A percentile compares a stretch with the other conserved stretches of the same genome.
These are phyloP conservation scores for Artomyces pyxidatus DNA, from an alignment of 768 basidiomycete species.

Conservation along the genomic window DNA sequence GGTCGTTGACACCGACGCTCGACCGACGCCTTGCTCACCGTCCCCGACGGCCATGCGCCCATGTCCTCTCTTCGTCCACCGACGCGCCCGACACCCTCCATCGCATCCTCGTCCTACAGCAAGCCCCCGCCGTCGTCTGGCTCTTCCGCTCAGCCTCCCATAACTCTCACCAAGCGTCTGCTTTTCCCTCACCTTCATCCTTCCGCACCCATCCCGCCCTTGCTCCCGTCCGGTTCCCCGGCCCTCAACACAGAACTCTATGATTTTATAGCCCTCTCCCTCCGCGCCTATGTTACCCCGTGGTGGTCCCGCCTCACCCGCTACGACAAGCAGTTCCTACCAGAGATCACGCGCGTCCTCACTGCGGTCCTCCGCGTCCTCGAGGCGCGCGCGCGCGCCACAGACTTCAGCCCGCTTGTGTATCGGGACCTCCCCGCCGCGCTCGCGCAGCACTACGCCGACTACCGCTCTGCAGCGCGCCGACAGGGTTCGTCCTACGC, in stretches of 20 bases:
- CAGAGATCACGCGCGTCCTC: slow-evolving; percentile 56
- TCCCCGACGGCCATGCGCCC: neutral
- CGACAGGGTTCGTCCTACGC: slow-evolving; percentile 69
- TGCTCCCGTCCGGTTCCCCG: slow-evolving; percentile 39
- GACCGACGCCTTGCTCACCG: neutral
- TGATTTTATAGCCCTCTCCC: slow-evolving; percentile 70
- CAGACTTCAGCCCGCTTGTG: slow-evolving; percentile 54
- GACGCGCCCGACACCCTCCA: slow-evolving; percentile 5
- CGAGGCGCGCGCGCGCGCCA: slow-evolving; percentile 44
- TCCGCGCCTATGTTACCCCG: slow-evolving; percentile 71
- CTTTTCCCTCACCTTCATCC: slow-evolving; percentile 49
- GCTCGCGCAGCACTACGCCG: slow-evolving; percentile 66
- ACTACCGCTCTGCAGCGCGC: slow-evolving; percentile 61
- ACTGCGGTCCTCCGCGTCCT: slow-evolving; percentile 49
- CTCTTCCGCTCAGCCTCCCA: neutral
- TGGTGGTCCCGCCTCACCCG: slow-evolving; percentile 85
- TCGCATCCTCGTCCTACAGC: slow-evolving; percentile 10
- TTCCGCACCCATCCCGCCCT: slow-evolving; percentile 39
- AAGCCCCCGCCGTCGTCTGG: neutral
- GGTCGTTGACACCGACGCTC: too few species aligned
- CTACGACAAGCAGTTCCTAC: slow-evolving; percentile 77
- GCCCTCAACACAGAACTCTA: slow-evolving; percentile 67
- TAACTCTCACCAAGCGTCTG: slow-evolving; percentile 33
- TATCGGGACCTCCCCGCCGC: slow-evolving; percentile 57
- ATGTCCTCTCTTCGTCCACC: neutral